A percentile compares a stretch with the other conserved stretches of the same genome.
Evolutionary conservation across 768 basidiomycete species (phyloP).

Genomic region (Leccinum olivaceopallidum): DNA sequence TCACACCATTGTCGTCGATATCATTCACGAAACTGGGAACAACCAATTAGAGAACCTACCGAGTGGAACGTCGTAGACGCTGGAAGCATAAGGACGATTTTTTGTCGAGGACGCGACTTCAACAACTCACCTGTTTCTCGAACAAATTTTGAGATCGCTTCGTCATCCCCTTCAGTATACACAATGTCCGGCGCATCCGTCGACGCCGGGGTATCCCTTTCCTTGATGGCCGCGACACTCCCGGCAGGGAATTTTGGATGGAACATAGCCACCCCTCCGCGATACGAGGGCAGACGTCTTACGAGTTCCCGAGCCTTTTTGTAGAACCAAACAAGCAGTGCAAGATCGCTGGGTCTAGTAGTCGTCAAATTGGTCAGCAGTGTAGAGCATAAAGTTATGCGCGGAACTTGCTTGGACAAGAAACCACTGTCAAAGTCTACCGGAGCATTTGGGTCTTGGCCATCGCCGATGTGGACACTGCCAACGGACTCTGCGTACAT

Average conservation of each 20-base stretch:
- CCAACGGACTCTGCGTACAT: conserved; percentile 47
- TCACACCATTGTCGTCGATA: neutral
- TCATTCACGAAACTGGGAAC: neutral
- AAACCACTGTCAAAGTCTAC: conserved; percentile 47
- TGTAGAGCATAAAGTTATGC: too few species aligned
- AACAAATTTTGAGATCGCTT: conserved; percentile 30
- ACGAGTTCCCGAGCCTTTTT: conserved; percentile 53
- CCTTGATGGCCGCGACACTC: conserved; percentile 24
- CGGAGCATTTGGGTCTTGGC: conserved; percentile 39
- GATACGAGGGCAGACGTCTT: conserved; percentile 46
- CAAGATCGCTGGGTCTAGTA: conserved; percentile 37
- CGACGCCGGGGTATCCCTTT: neutral
- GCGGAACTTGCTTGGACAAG: conserved; percentile 39
- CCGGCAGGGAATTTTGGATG: conserved; percentile 28
- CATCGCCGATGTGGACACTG: conserved; percentile 45
- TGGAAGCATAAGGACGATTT: neutral
- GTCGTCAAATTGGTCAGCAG: neutral
- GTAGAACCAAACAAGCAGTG: conserved; percentile 49
- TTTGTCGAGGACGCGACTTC: neutral
- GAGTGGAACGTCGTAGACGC: neutral
- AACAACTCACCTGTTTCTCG: conserved; percentile 18
- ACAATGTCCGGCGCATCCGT: conserved; percentile 32
- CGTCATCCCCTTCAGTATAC: conserved; percentile 37
- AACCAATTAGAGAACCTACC: neutral
- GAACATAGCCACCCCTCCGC: conserved; percentile 6